Conservation (phyloP, 1,284 basidiomycete species). For the Singerocomus inundabilis region DNA sequence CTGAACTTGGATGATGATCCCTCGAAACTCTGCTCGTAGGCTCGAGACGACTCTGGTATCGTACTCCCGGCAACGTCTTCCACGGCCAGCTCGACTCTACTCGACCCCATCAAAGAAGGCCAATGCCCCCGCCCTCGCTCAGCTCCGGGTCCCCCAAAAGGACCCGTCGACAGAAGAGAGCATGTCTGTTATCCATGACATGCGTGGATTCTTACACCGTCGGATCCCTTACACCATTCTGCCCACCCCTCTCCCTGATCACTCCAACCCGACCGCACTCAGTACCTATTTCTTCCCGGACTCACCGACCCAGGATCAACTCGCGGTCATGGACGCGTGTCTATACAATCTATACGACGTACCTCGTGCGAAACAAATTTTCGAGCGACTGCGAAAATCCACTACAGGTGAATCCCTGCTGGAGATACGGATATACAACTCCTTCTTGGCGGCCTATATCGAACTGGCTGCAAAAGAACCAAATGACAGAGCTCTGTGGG, state of each 20-base stretch:
- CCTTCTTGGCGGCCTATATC: constrained; percentile 62
- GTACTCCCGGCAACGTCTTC: constrained; percentile 62
- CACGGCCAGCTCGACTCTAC: constrained; percentile 65
- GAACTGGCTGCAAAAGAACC: constrained; percentile 52
- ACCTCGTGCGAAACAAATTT: constrained; percentile 64
- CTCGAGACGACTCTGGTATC: constrained; percentile 63
- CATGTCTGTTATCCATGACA: constrained; percentile 29
- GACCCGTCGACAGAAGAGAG: constrained; percentile 23
- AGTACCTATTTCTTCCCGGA: constrained; percentile 64
- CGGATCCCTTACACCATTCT: constrained; percentile 53
- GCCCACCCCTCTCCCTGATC: constrained; percentile 58
- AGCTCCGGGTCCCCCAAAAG: constrained; percentile 34
- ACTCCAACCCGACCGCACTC: constrained; percentile 34
- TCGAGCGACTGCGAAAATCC: constrained; percentile 52
- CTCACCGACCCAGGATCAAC: constrained; percentile 61
- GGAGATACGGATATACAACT: constrained; percentile 45
- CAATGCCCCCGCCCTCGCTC: constrained; percentile 49
- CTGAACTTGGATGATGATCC: constrained; percentile 39
- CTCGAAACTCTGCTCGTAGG: constrained; percentile 42
- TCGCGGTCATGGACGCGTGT: constrained; percentile 79
- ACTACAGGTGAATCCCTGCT: constrained; percentile 36
- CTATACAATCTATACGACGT: constrained; percentile 71
- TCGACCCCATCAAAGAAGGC: constrained; percentile 55
- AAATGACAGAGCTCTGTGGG: constrained; percentile 47
- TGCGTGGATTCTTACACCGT: constrained; percentile 50